A percentile compares a stretch with the other conserved stretches of the same genome.
These are phyloP conservation scores for Firmiana major DNA, from an alignment of 345 rosid genomes.

Conservation along the genomic window DNA sequence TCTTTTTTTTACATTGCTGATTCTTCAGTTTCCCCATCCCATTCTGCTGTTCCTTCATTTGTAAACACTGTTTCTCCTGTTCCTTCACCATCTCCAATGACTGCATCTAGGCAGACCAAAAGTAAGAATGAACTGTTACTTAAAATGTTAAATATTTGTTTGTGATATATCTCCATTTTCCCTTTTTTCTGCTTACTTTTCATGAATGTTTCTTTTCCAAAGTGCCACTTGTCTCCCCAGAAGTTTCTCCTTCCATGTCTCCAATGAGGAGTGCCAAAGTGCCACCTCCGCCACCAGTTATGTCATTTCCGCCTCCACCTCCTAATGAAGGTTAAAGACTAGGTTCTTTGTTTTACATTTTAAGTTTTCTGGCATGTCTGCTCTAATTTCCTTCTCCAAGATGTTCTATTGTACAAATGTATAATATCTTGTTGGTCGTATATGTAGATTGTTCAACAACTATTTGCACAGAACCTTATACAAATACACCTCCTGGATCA, in stretches of 20 bases:
- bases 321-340: conserved; percentile 66
- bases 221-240: conserved; percentile 39
- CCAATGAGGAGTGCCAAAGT: conserved; percentile 50
- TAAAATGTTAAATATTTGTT: neutral
- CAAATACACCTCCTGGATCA: conserved; percentile 94
- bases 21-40: conserved; percentile 39
- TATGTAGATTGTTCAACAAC: conserved; percentile 72
- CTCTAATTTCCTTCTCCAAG: conserved; percentile 8
- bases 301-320: conserved; percentile 86
- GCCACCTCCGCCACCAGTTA: conserved; percentile 56
- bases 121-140: conserved; percentile 28
- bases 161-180: neutral
- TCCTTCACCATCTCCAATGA: conserved; percentile 53
- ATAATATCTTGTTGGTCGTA: conserved; percentile 21
- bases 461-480: conserved; percentile 68
- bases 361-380: neutral
- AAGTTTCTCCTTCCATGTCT: conserved; percentile 39
- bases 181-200: conserved; percentile 25
- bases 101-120: conserved; percentile 36
- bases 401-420: neutral
- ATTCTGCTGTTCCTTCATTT: conserved; percentile 32
- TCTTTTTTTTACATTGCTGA: conserved; percentile 16
- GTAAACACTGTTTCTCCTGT: conserved; percentile 30
- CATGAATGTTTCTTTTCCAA: conserved; percentile 36
- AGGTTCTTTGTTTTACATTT: conserved; percentile 3